A percentile compares a stretch with the other conserved stretches of the same genome.
phyloP scores from a whole-genome alignment of 2,329 filamentous ascomycete genomes.

The Orbilia javanica region DNA sequence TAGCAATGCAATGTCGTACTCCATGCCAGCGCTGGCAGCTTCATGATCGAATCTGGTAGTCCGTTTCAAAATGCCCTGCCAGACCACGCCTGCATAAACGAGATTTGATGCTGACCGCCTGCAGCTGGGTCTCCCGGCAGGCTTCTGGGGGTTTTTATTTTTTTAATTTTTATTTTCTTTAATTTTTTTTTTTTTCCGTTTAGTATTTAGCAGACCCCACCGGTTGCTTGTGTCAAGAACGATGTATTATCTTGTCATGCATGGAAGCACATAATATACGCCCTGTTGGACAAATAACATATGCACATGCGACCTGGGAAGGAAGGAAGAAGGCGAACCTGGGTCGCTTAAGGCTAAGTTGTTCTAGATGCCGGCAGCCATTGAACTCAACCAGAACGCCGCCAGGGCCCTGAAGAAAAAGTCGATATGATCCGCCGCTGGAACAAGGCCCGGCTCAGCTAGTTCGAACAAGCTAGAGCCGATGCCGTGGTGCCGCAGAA shows the following conservation, averaged over 20 bases:
- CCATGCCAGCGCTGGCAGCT: conserved; percentile 10
- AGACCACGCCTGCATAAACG: conserved; percentile 57
- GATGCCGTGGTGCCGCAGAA: conserved; percentile 14
- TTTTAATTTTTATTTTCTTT: not conserved
- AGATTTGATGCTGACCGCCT: conserved; percentile 50
- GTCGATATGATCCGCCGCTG: not conserved
- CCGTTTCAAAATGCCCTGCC: conserved; percentile 55
- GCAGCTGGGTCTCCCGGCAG: conserved; percentile 29
- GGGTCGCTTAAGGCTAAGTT: conserved; percentile 10
- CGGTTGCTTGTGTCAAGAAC: conserved; percentile 4
- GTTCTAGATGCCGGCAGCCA: not conserved
- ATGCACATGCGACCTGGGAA: conserved; percentile 15
- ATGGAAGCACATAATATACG: not conserved
- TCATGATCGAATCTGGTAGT: conserved; percentile 41
- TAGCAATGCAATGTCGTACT: conserved; percentile 3
- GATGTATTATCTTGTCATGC: conserved; percentile 13
- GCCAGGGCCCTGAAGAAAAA: conserved; percentile 10
- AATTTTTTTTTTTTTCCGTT: not conserved
- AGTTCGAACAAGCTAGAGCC: not conserved
- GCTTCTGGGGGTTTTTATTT: not conserved
- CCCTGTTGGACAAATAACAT: not conserved
- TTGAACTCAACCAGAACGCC: not conserved
- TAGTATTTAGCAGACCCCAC: conserved; percentile 2
- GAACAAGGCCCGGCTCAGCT: not conserved
- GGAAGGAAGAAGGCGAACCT: not conserved